Conservation (phyloP, 768 basidiomycete genomes). For the Suillus brevipes region DNA sequence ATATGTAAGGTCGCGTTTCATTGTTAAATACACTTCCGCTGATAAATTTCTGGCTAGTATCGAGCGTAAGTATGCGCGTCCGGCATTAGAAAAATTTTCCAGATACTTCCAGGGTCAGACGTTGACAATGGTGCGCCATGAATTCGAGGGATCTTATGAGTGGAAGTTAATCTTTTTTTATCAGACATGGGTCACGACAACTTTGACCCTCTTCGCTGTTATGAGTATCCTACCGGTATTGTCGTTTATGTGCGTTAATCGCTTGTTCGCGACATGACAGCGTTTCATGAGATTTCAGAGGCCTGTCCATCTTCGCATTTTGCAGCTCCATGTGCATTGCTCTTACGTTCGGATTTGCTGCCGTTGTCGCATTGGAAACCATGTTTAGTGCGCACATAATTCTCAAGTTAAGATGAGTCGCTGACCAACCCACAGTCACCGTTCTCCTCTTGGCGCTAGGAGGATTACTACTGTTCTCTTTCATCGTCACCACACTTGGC, state of each 20-base stretch:
- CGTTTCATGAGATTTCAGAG: constrained; percentile 16
- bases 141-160: background rate
- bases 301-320: constrained; percentile 37
- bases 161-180: constrained; percentile 13
- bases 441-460: constrained; percentile 35
- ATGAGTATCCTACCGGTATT: constrained; percentile 36
- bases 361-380: constrained; percentile 32
- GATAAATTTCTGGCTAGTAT: constrained; percentile 31
- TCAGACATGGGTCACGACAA: constrained; percentile 38
- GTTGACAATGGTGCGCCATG: constrained; percentile 24
- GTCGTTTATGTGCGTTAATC: constrained; percentile 40
- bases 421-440: constrained; percentile 27
- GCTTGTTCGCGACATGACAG: constrained; percentile 13
- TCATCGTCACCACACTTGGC: constrained; percentile 33
- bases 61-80: constrained; percentile 45
- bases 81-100: constrained; percentile 30
- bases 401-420: background rate
- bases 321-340: constrained; percentile 39
- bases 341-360: constrained; percentile 33
- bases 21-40: background rate
- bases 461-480: constrained; percentile 34
- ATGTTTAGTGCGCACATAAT: constrained; percentile 25
- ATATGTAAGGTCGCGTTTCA: constrained; percentile 21
- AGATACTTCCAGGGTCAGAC: constrained; percentile 26
- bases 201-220: constrained; percentile 33